Base-by-base conservation (phyloP, 768 basidiomycete genomes). In the Cubamyces lactineus region DNA sequence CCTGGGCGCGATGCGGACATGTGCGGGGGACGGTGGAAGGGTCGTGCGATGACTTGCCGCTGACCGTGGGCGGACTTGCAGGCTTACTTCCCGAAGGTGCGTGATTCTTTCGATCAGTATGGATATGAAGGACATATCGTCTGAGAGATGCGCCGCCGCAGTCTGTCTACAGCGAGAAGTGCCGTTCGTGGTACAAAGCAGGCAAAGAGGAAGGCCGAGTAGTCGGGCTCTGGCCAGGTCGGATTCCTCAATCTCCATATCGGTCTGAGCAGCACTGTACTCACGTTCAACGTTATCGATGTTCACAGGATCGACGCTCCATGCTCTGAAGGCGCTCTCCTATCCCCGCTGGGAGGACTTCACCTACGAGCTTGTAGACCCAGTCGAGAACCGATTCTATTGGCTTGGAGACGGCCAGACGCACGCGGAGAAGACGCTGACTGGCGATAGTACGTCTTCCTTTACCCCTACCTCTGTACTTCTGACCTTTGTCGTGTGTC, bases 271-370 rank as follows among this genome's bases (percentile, higher is more conserved):
- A 17, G 34, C 9, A 11, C 1, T 34, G 34, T 28, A 28, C 34
- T 34, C 34, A 34, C 34, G 34, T 11, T 1, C 1, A 34, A 7
- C 9, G 5, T 9, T 34, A 1, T 11, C 34, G 6, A 5, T 11
- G 9, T 34, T 6, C 5, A 4, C 34, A 82, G 81, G 84, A 12
- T 83, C 82, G 0, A 75, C 77, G 34, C 66, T 83, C 15, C 84
- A 84, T 57, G 84, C 81, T 0, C 71, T 75, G 5, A 77, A 75
- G 39, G 76, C 80, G 3, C 70, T 87, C 9, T 72, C 73, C 34
- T 70, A 83, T 68, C 85, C 85, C 3, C 80, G 86, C 2, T 87
- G 85, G 84, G 86, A 87, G 59, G 86, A 87, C 65, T 87, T 75
- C 61, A 76, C 77, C 43, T 85, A 83, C 60, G 80, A 86, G 66